Evolutionary conservation across 106 monocot species (phyloP).

Genomic region (Dendrobium officinale): DNA sequence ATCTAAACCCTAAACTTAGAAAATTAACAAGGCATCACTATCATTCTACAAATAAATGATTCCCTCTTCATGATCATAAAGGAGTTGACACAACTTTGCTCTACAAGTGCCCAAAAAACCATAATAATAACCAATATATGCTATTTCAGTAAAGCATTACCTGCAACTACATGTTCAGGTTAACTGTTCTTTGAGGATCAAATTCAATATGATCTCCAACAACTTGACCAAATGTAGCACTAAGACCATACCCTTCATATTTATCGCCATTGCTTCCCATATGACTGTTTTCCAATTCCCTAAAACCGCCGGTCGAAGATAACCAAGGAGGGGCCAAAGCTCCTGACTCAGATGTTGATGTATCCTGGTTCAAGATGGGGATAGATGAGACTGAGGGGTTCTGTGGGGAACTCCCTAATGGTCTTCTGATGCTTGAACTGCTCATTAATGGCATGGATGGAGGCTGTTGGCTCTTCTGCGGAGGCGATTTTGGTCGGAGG

Average conservation of each 20-base stretch:
- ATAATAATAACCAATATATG: neutral
- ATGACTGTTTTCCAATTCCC: conserved; percentile 24
- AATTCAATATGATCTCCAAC: conserved; percentile 44
- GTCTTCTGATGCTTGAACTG: conserved; percentile 51
- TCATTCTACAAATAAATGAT: neutral
- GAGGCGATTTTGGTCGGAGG: conserved; percentile 85
- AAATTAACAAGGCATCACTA: neutral
- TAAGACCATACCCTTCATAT: conserved; percentile 36
- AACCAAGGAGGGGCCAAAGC: conserved; percentile 21
- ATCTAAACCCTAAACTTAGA: neutral
- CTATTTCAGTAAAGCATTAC: neutral
- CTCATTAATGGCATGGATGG: conserved; percentile 28
- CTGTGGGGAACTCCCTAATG: conserved; percentile 56
- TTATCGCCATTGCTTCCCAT: conserved; percentile 22
- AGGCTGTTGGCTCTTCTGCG: conserved; percentile 66
- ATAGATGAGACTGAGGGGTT: conserved; percentile 22
- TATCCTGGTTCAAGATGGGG: conserved; percentile 22
- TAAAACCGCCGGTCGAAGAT: conserved; percentile 23
- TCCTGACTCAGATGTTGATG: conserved; percentile 22
- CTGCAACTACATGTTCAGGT: conserved; percentile 3
- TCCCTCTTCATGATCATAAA: neutral
- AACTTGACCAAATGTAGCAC: conserved; percentile 12
- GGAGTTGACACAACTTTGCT: neutral
- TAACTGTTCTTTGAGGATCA: conserved; percentile 23
- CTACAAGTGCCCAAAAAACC: neutral